Evolutionary conservation across 805 yeast species (phyloP), one percentile per base, ranked within the genome.

Genomic region (Hanseniaspora lachancei): DNA sequence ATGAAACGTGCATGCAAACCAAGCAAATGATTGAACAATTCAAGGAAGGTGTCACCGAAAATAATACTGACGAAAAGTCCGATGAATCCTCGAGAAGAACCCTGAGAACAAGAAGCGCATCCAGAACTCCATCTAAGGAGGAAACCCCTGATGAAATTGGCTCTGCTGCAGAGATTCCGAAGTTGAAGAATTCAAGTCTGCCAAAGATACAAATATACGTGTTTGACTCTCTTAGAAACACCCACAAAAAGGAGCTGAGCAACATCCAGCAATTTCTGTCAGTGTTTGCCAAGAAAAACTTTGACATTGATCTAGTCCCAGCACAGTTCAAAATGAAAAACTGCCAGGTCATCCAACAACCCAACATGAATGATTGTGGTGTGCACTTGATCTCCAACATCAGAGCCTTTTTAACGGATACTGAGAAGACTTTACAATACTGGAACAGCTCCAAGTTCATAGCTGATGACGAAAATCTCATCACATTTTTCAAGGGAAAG

Each of bases 291-390:
- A 70, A 72, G 54, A 93, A 84, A 36, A 81, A 78, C 60, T 75
- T 79, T 60, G 69, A 68, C 0, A 59, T 82, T 10, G 73, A 70
- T 0, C 62, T 89, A 3, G 69, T 69, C 21, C 72, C 72, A 13
- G 66, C 69, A 5, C 74, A 72, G 44, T 77, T 89, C 23, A 66
- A 73, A 46, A 68, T 78, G 48, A 66, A 72, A 51, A 66, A 72
- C 8, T 80, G 81, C 5, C 64, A 71, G 5, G 93, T 88, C 0
- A 96, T 97, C 0, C 80, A 76, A 57, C 98, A 93, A 64, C 80
- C 81, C 34, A 93, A 93, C 66, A 81, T 82, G 69, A 86, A 89
- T 64, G 98, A 93, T 66, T 93, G 98, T 71, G 98, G 98, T 1
- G 79, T 93, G 21, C 96, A 86, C 69, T 86, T 91, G 1, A 82